phyloP scores from a whole-genome alignment of 108 stramenopile genomes.

The Chaetoceros tenuissimus region DNA sequence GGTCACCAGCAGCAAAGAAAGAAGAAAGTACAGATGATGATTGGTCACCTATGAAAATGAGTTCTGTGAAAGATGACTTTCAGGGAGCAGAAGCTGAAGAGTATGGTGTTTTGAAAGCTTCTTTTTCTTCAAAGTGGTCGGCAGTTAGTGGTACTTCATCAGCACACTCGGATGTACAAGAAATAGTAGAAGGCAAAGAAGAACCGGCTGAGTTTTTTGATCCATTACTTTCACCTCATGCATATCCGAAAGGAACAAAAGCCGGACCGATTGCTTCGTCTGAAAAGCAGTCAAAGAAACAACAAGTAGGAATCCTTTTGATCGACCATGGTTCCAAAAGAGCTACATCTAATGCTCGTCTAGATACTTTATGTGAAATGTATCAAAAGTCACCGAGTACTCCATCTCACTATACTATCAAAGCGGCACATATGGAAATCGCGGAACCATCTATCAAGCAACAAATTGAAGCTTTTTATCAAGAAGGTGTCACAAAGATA shows the following conservation, averaged over 20 bases:
- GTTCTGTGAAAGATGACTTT: not conserved
- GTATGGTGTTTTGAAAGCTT: not conserved
- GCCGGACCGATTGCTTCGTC: constrained; percentile 2
- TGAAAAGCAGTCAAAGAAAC: constrained; percentile 4
- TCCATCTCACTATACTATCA: constrained; percentile 24
- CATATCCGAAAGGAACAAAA: constrained; percentile 6
- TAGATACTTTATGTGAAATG: constrained; percentile 55
- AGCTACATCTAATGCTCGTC: constrained; percentile 57
- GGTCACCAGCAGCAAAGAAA: constrained; percentile 8
- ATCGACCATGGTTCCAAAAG: constrained; percentile 90
- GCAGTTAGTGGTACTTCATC: not conserved
- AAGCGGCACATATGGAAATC: constrained; percentile 92
- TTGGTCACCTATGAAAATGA: constrained; percentile 1
- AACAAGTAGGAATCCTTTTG: constrained; percentile 70
- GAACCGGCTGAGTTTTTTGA: constrained; percentile 6
- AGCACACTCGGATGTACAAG: not conserved
- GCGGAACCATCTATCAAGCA: constrained; percentile 72
- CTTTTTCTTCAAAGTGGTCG: not conserved
- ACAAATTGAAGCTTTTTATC: constrained; percentile 45
- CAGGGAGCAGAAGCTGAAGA: not conserved
- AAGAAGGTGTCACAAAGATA: constrained; percentile 47
- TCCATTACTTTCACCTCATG: constrained; percentile 8
- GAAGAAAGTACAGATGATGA: not conserved
- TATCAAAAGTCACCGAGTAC: constrained; percentile 41
- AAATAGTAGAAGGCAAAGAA: not conserved